Base-by-base conservation (phyloP, 768 basidiomycete species). In the Peribolospora kevripleyi region DNA sequence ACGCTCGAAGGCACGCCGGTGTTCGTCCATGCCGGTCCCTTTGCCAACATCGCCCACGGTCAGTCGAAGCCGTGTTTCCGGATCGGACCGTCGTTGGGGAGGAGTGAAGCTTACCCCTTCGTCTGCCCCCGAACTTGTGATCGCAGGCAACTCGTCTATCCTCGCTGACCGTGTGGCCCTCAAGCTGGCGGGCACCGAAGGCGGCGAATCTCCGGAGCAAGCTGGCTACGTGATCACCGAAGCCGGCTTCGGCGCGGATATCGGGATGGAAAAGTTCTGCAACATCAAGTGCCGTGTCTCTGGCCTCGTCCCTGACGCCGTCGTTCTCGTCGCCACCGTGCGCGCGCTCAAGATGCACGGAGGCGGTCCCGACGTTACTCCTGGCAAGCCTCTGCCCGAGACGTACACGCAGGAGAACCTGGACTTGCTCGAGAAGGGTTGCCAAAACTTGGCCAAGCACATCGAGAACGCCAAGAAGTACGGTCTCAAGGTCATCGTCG, bases 261-360 rank as follows among this genome's bases (percentile, higher is more conserved):
- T 97, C 79, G 91, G 71, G 70, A 85, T 90, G 85, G 86, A 88
- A 70, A 93, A 98, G 69, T 98, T 97, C 75, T 95, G 86, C 74
- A 95, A 97, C 70, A 95, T 98, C 75, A 98, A 98, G 69, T 95
- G 90, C 68, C 80, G 91, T 57, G 74, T 82, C 56, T 88, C 84
- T 58, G 91, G 90, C 50, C 75, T 97, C 64, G 81, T 73, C 55
- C 93, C 93, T 7, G 85, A 98, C 68, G 91, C 87, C 3, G 82
- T 82, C 43, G 78, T 98, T 61, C 83, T 98, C 62, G 91, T 98
- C 53, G 93, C 91, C 6, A 98, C 91, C 4, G 88, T 91, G 39
- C 82, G 91, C 60, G 91, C 91, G 25, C 72, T 98, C 58, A 98
- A 97, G 75, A 98, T 98, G 91, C 91, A 98, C 66, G 91, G 91